A percentile compares a stretch with the other conserved stretches of the same genome.
Evolutionary conservation across 2,329 filamentous ascomycete species (phyloP).

Genomic region (Apiospora koreana): DNA sequence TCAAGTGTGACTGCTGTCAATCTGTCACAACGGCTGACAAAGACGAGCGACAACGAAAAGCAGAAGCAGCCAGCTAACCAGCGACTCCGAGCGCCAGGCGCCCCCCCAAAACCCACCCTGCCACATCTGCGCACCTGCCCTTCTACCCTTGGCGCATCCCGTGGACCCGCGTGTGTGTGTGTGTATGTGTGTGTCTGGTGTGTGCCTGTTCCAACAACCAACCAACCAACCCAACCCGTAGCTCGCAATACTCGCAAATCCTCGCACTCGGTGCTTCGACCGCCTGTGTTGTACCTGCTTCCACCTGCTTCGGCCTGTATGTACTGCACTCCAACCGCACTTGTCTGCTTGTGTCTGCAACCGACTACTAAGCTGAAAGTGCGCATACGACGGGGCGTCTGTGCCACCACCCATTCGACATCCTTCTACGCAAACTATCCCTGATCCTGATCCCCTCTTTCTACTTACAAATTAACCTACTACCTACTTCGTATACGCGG

Average conservation of each 20-base stretch:
- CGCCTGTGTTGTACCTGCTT: not conserved
- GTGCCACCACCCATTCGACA: not conserved
- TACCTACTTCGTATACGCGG: not conserved
- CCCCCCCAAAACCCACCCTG: not conserved
- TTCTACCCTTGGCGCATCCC: not conserved
- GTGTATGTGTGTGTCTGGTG: too few species aligned
- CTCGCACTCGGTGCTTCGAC: not conserved
- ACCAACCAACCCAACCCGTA: too few species aligned
- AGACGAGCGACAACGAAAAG: not conserved
- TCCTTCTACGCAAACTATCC: conserved; percentile 2
- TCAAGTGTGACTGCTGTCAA: not conserved
- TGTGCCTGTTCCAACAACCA: not conserved
- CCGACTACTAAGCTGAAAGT: not conserved
- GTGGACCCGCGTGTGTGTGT: not conserved
- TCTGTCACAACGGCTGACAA: not conserved
- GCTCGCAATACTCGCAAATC: too few species aligned
- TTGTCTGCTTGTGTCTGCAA: too few species aligned
- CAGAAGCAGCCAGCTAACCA: too few species aligned
- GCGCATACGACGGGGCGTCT: not conserved
- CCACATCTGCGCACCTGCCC: too few species aligned
- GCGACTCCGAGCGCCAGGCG: not conserved
- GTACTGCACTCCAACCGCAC: too few species aligned
- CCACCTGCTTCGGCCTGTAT: not conserved
- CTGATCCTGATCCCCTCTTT: conserved; percentile 1
- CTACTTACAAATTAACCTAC: not conserved